These are phyloP conservation scores for Nicotiana knightiana DNA, from an alignment of 257 asterid genomes.

Conservation along the genomic window DNA sequence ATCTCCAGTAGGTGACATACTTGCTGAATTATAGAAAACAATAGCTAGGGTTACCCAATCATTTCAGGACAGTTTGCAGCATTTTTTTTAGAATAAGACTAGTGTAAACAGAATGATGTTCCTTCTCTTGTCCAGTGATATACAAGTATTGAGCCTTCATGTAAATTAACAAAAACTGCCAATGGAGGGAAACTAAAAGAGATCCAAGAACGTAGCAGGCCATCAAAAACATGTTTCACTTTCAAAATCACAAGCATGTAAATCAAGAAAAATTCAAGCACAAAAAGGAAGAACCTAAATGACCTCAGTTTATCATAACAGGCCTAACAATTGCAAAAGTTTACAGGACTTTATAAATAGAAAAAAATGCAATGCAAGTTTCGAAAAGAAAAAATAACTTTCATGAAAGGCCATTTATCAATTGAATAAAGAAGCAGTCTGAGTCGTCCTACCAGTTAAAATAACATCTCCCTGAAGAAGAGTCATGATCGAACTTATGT, in stretches of 20 bases:
- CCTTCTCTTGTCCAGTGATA: not conserved
- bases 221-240: not conserved
- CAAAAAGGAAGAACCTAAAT: not conserved
- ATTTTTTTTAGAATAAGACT: not conserved
- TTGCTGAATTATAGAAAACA: not conserved
- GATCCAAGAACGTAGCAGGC: not conserved
- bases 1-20: not conserved
- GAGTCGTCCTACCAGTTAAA: conserved; percentile 56
- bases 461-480: conserved; percentile 94
- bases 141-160: not conserved
- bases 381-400: not conserved
- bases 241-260: not conserved
- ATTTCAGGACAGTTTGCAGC: not conserved
- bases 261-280: not conserved
- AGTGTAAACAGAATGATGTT: not conserved
- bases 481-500: conserved; percentile 88
- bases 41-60: not conserved
- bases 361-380: not conserved
- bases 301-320: not conserved
- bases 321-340: not conserved
- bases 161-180: not conserved
- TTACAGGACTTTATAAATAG: not conserved
- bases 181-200: not conserved
- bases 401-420: not conserved
- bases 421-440: not conserved